Evolutionary conservation across 2,329 filamentous ascomycete species (phyloP).

Genomic region (Penicillium italicum): DNA sequence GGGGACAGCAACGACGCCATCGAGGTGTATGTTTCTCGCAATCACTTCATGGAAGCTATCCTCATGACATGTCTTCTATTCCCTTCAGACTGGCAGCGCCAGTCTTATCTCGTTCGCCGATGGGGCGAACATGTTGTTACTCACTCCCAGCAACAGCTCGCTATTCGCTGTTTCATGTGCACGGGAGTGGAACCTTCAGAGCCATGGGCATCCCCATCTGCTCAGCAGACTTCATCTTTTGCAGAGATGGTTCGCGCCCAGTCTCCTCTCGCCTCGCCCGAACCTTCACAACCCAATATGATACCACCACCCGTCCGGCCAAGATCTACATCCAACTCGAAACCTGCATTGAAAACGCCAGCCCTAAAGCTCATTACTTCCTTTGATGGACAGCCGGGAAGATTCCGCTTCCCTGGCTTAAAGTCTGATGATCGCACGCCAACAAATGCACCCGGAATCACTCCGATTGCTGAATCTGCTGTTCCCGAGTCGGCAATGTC

Average conservation of each 20-base stretch:
- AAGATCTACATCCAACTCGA: conserved; percentile 51
- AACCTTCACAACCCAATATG: conserved; percentile 53
- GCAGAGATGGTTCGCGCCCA: conserved; percentile 25
- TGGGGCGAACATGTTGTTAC: conserved; percentile 93
- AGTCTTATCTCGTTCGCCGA: conserved; percentile 81
- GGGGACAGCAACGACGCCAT: conserved; percentile 92
- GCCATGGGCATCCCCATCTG: conserved; percentile 82
- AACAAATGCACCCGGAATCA: conserved; percentile 71
- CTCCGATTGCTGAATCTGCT: conserved; percentile 79
- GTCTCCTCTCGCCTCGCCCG: conserved; percentile 47
- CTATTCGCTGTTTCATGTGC: conserved; percentile 89
- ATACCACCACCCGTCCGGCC: conserved; percentile 25
- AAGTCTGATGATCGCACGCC: conserved; percentile 63
- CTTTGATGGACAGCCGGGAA: conserved; percentile 58
- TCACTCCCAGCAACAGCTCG: conserved; percentile 81
- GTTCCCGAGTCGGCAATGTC: conserved; percentile 59
- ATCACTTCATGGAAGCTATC: conserved; percentile 87
- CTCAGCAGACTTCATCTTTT: conserved; percentile 56
- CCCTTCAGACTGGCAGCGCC: conserved; percentile 84
- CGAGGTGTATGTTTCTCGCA: conserved; percentile 90
- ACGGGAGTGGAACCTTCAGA: conserved; percentile 80
- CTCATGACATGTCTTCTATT: conserved; percentile 80
- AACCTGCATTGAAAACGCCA: conserved; percentile 70
- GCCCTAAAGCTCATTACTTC: conserved; percentile 88
- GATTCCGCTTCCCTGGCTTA: conserved; percentile 61